Evolutionary conservation across 1,139 yeast species (phyloP).

Genomic region (Pneumocystis canis): DNA sequence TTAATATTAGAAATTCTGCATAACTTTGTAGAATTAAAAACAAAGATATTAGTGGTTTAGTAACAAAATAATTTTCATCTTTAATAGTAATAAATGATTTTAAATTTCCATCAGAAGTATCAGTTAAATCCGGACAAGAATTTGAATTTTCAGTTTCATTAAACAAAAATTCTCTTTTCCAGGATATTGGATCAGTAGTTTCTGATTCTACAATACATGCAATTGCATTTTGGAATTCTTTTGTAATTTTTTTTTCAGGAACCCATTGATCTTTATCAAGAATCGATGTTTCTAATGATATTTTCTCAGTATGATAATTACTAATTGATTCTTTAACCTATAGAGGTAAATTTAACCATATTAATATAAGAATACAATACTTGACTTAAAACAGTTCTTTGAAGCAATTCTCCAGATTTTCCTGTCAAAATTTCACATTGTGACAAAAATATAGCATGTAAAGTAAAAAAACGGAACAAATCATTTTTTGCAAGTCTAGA

Average conservation of each 20-base stretch:
- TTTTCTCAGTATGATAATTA: slow-evolving; percentile 40
- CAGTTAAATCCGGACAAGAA: not conserved
- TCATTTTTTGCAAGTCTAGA: slow-evolving; percentile 34
- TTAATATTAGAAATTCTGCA: slow-evolving; percentile 34
- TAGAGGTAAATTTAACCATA: slow-evolving; percentile 37
- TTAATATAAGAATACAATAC: not conserved
- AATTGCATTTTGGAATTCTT: slow-evolving; percentile 31
- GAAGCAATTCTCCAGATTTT: slow-evolving; percentile 44
- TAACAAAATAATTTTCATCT: not conserved
- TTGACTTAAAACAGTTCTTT: slow-evolving; percentile 24
- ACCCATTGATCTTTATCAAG: slow-evolving; percentile 68
- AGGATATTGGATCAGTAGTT: not conserved
- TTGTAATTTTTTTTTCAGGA: slow-evolving; percentile 31
- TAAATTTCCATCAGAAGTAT: slow-evolving; percentile 4
- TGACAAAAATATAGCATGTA: slow-evolving; percentile 53
- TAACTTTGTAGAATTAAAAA: slow-evolving; percentile 30
- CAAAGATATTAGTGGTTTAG: slow-evolving; percentile 1
- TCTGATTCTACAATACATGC: not conserved
- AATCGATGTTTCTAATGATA: slow-evolving; percentile 32
- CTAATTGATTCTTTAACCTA: slow-evolving; percentile 51
- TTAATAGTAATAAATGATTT: not conserved
- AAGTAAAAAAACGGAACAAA: slow-evolving; percentile 52
- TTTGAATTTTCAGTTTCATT: not conserved
- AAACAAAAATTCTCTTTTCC: not conserved
- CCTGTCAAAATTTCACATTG: slow-evolving; percentile 84